A percentile compares a stretch with the other conserved stretches of the same genome.
Conservation (phyloP, 805 yeast species). For the Candida hungchunana region DNA sequence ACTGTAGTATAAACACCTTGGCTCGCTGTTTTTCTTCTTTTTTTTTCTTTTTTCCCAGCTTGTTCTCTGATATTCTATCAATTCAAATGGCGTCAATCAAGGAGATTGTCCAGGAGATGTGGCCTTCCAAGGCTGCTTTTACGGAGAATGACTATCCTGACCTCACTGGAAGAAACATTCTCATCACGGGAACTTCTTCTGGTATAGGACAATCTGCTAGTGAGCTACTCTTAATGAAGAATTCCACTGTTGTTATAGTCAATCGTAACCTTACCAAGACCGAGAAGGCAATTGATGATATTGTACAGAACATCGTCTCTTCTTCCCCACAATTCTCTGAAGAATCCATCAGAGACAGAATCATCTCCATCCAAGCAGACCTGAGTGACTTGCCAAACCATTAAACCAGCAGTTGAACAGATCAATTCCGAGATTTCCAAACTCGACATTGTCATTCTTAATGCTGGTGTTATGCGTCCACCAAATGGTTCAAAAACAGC, state of each 20-base stretch:
- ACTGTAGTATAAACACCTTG: no score
- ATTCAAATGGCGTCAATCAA: no score
- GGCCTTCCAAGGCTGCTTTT: slow-evolving; percentile 5
- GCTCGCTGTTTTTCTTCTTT: no score
- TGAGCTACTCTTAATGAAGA: slow-evolving; percentile 28
- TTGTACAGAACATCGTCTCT: slow-evolving; percentile 24
- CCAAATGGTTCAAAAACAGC: slow-evolving; percentile 33
- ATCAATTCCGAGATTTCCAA: slow-evolving; percentile 24
- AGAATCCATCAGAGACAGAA: slow-evolving; percentile 17
- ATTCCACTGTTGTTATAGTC: slow-evolving; percentile 34
- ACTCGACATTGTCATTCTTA: slow-evolving; percentile 36
- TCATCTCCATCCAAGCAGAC: slow-evolving; percentile 29
- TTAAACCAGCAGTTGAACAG: slow-evolving; percentile 34
- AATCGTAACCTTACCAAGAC: slow-evolving; percentile 35
- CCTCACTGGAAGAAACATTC: slow-evolving; percentile 21
- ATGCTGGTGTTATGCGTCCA: slow-evolving; percentile 43
- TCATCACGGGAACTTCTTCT: slow-evolving; percentile 32
- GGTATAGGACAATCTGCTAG: slow-evolving; percentile 34
- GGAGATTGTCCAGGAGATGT: not conserved
- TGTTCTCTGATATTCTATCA: no score
- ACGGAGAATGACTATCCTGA: slow-evolving; percentile 24
- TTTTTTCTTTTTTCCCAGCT: no score
- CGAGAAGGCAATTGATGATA: slow-evolving; percentile 24
- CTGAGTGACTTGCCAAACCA: no score
- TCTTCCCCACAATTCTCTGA: slow-evolving; percentile 10